phyloP scores from a whole-genome alignment of 345 rosid genomes.

The Moringa oleifera region DNA sequence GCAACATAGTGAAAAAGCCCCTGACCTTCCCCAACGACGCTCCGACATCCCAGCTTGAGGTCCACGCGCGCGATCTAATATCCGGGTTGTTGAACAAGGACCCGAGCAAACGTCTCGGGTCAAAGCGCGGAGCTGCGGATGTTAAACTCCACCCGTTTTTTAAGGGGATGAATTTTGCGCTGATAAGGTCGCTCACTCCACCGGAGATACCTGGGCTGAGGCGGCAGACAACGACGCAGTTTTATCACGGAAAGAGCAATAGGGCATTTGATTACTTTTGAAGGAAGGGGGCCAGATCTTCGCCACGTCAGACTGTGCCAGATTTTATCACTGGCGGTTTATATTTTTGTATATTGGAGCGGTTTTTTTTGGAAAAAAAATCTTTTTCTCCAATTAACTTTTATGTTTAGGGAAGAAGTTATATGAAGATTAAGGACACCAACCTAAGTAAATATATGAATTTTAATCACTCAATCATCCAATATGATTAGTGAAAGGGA shows the following conservation, averaged over 20 bases:
- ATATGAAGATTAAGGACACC: too few relatives aligned
- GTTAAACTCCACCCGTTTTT: conserved; percentile 84
- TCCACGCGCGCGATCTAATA: conserved; percentile 67
- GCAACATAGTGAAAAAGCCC: conserved; percentile 69
- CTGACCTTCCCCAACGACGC: conserved; percentile 50
- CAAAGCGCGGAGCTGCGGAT: conserved; percentile 80
- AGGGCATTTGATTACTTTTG: conserved; percentile 66
- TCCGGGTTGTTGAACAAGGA: conserved; percentile 67
- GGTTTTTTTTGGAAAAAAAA: too few relatives aligned
- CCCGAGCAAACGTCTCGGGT: conserved; percentile 64
- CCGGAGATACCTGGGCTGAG: conserved; percentile 54
- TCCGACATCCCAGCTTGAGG: conserved; percentile 43
- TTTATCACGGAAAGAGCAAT: conserved; percentile 19
- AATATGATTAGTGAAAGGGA: too few relatives aligned
- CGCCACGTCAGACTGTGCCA: conserved; percentile 41
- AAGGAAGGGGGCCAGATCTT: conserved; percentile 13
- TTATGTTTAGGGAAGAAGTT: too few relatives aligned
- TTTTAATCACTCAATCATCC: too few relatives aligned
- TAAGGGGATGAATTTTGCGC: conserved; percentile 73
- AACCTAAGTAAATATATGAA: too few relatives aligned
- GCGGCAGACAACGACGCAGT: conserved; percentile 35
- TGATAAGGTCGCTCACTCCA: conserved; percentile 64
- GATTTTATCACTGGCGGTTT: conserved; percentile 31
- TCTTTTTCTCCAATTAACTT: too few relatives aligned
- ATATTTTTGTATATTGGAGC: conserved; percentile 16